A percentile compares a stretch with the other conserved stretches of the same genome.
Conservation (phyloP, 139 green algal species). For the Eudorina sp. region DNA sequence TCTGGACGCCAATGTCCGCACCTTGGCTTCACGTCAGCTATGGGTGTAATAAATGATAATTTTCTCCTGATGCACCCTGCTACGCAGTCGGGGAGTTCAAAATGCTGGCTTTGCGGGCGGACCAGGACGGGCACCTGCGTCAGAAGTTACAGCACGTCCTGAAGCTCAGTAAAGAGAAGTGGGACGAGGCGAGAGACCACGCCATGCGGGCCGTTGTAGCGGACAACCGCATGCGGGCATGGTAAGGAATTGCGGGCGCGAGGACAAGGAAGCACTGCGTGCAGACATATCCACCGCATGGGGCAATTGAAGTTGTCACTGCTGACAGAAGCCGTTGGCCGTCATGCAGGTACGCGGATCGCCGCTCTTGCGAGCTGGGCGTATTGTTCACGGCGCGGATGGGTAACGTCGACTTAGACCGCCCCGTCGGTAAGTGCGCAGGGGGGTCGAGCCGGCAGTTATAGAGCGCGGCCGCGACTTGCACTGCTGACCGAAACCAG, state of each 20-base stretch:
- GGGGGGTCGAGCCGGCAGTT: no score
- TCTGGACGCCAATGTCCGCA: no score
- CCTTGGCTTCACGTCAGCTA: no score
- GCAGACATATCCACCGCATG: no score
- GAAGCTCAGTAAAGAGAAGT: conserved; percentile 94
- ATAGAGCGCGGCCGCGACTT: no score
- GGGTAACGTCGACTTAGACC: conserved; percentile 84
- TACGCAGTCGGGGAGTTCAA: conserved; percentile 88
- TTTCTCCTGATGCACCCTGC: no score
- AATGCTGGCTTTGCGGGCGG: conserved; percentile 82
- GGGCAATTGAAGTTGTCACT: no score
- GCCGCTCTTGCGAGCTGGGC: conserved; percentile 76
- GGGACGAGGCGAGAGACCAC: conserved; percentile 90
- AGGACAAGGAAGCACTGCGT: not conserved
- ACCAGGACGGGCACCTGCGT: conserved; percentile 85
- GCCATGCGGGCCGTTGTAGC: conserved; percentile 86
- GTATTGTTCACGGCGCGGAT: conserved; percentile 87
- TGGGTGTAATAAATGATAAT: no score
- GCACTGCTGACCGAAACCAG: no score
- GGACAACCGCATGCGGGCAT: conserved; percentile 87
- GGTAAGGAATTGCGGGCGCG: conserved; percentile 41
- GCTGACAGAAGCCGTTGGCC: no score
- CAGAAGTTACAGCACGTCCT: conserved; percentile 90
- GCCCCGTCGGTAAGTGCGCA: conserved; percentile 74
- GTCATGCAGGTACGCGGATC: conserved; percentile 75